Evolutionary conservation across 345 rosid species (phyloP), one percentile per base, ranked within the genome.

Genomic region (Melaleuca quinquenervia): DNA sequence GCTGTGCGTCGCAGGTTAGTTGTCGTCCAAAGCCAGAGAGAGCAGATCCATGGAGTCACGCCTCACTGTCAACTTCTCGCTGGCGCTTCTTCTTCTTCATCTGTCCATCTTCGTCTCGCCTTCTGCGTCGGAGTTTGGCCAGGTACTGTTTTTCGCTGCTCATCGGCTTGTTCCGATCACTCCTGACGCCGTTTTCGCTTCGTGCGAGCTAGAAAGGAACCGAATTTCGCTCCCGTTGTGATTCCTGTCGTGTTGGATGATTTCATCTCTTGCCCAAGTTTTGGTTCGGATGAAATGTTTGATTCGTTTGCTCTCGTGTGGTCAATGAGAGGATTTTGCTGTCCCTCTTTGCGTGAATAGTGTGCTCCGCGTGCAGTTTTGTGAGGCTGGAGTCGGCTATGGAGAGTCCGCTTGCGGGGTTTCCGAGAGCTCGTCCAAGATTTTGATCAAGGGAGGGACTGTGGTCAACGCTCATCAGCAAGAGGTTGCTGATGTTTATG

Each of bases 391-490:
- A 90, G 64, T 62, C 75, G 92, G 87, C 74, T 83, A 89, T 88
- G 92, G 90, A 83, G 94, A 84, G 54, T 50, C 87, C 32, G 87
- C 85, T 22, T 93, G 97, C 88, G 93, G 94, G 83, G 36, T 87
- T 87, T 85, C 93, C 3, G 86, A 90, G 48, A 84, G 88, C 0
- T 75, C 90, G 1, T 89, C 94, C 51, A 97, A 94, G 93, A 89
- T 97, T 83, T 86, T 97, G 92, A 95, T 97, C 41, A 95, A 89
- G 87, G 98, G 99, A 58, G 99, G 98, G 86, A 96, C 91, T 8
- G 96, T 97, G 60, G 98, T 97, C 85, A 97, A 97, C 89, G 96
- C 98, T 86, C 95, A 96, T 86, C 93, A 90, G 36, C 96, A 94
- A 86, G 92, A 94, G 92, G 62, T 94, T 84, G 94, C 98, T 90